These are phyloP conservation scores for Halophytophthora polymorphica DNA, from an alignment of 352 stramenopile genomes.

Conservation along the genomic window DNA sequence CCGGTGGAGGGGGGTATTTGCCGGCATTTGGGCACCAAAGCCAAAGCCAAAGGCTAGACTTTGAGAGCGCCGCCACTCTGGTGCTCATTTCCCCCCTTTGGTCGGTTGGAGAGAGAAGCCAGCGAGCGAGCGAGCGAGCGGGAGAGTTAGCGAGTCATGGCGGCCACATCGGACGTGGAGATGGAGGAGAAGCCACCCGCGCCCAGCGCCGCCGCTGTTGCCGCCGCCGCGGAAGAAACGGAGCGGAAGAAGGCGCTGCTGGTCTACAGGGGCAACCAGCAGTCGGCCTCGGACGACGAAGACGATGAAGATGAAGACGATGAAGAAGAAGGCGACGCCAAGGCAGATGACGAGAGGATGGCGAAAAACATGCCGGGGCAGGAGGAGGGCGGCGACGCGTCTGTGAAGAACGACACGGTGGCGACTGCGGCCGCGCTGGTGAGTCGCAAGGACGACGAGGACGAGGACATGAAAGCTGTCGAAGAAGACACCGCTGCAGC, in stretches of 20 bases:
- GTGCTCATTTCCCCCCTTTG: too few relatives aligned
- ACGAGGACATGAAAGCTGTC: conserved; percentile 17
- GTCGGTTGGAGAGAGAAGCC: too few relatives aligned
- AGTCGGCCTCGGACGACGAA: conserved; percentile 58
- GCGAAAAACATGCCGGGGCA: too few relatives aligned
- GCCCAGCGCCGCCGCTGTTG: conserved; percentile 3
- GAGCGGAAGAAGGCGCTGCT: conserved; percentile 79
- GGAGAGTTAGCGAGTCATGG: conserved; percentile 26
- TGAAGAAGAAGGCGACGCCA: conserved; percentile 37
- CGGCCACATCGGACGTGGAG: conserved; percentile 30
- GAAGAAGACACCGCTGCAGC: conserved; percentile 2
- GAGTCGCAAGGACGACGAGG: conserved; percentile 24
- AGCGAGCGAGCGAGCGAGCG: too few relatives aligned
- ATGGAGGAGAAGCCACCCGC: conserved; percentile 31
- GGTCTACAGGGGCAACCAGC: conserved; percentile 73
- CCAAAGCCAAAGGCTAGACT: too few relatives aligned
- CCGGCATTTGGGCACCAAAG: too few relatives aligned
- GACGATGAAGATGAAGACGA: conserved; percentile 42
- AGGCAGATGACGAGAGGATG: too few relatives aligned
- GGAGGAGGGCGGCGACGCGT: conserved; percentile 26
- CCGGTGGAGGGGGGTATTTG: too few relatives aligned
- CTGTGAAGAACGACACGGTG: conserved; percentile 9
- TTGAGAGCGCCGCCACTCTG: too few relatives aligned
- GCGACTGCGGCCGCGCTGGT: background rate
- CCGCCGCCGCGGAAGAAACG: conserved; percentile 18